Conservation (phyloP, 2,329 filamentous ascomycete genomes). For the Cephalotrichum gorgonifer region DNA sequence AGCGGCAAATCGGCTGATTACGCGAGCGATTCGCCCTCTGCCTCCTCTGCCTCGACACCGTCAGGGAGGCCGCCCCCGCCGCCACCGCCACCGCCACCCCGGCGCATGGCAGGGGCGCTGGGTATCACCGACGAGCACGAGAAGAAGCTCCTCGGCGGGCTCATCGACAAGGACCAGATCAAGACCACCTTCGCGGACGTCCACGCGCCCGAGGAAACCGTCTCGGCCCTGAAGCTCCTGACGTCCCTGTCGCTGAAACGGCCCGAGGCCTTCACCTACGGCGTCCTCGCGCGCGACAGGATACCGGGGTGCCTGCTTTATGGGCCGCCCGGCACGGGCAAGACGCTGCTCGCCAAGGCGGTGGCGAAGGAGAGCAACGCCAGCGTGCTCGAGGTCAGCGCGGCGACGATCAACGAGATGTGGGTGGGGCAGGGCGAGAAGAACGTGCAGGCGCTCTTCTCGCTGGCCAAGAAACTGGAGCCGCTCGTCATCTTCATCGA, state of each 20-base stretch:
- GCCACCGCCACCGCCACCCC: not conserved
- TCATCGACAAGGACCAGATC: slow-evolving; percentile 73
- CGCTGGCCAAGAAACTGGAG: slow-evolving; percentile 77
- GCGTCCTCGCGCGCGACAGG: slow-evolving; percentile 80
- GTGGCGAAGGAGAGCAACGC: slow-evolving; percentile 59
- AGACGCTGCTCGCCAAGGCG: slow-evolving; percentile 59
- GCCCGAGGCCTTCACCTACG: slow-evolving; percentile 93
- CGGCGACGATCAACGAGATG: slow-evolving; percentile 89
- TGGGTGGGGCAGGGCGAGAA: slow-evolving; percentile 95
- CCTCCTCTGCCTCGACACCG: not conserved
- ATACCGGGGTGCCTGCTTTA: slow-evolving; percentile 85
- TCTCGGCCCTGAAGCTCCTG: slow-evolving; percentile 78
- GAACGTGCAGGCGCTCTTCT: slow-evolving; percentile 87
- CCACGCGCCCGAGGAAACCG: slow-evolving; percentile 70
- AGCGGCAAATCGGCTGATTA: not conserved
- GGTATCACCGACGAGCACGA: slow-evolving; percentile 43
- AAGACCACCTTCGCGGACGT: slow-evolving; percentile 82
- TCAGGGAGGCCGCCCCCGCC: not conserved
- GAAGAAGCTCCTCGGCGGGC: slow-evolving; percentile 68
- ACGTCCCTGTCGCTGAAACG: slow-evolving; percentile 79
- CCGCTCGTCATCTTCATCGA: slow-evolving; percentile 96
- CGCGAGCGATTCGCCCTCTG: not conserved
- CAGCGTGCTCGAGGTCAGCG: slow-evolving; percentile 77
- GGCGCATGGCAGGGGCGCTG: not conserved
- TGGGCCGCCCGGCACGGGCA: slow-evolving; percentile 73